Evolutionary conservation across 352 stramenopile species (phyloP), one percentile per base, ranked within the genome.

Genomic region (Phytopythium helicoides): DNA sequence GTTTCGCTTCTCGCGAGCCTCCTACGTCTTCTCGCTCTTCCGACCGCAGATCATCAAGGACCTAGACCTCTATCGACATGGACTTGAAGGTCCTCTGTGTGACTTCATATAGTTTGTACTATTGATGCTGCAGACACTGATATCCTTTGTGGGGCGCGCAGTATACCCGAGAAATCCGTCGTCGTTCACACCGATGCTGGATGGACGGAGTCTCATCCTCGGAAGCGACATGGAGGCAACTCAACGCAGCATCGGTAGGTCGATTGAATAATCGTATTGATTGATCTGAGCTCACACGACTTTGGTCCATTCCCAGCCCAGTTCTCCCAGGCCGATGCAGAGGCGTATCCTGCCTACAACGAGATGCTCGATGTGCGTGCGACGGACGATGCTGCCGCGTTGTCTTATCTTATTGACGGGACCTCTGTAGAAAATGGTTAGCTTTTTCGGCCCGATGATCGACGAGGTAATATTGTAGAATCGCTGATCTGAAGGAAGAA

Each of bases 21-120:
- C 89, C 31, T 97, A 97, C 61, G 79, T 97, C 9, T 91, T 93
- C 50, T 93, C 87, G 38, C 73, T 97, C 16, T 93, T 97, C 42
- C 78, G 89, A 1, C 89, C 89, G 40, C 76, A 91, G 56, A 94
- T 97, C 52, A 97, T 97, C 54, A 69, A 81, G 36, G 89, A 97
- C 31, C 58, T 97, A 38, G 81, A 92, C 41, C 67, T 97, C 22
- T 58, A 95, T 39, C 53, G 64, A 14, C 78, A 96, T 46, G 84
- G 81, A 21, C 66, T 97, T 0, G 69, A 86, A 56, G 83, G 82
- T 95, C 9, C 28, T 33, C 28, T n/a, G n/a, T n/a, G n/a, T n/a
- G n/a, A n/a, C n/a, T n/a, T n/a, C n/a, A n/a, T n/a, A n/a, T n/a
- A n/a, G n/a, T n/a, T n/a, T n/a, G n/a, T n/a, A n/a, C n/a, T n/a